Evolutionary conservation across 2,329 filamentous ascomycete genomes (phyloP).

Genomic region (Penicillium sp.): DNA sequence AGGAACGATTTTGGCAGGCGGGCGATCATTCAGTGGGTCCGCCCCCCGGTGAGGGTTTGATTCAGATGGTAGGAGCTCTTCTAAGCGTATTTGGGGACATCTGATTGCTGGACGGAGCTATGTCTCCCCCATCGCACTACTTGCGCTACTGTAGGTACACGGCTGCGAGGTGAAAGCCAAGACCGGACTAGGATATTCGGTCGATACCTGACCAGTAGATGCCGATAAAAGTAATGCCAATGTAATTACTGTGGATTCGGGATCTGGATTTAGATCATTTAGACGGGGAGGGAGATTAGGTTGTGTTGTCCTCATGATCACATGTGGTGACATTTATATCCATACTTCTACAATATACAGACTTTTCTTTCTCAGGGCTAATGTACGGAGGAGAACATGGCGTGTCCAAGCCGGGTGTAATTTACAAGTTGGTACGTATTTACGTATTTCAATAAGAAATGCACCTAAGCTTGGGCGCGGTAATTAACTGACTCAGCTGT

Average conservation of each 20-base stretch:
- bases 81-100: constrained; percentile 10
- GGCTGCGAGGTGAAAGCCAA: constrained; percentile 23
- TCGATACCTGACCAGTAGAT: constrained; percentile 1
- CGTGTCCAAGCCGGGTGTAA: neutral
- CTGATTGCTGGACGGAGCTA: constrained; percentile 22
- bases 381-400: constrained; percentile 10
- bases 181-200: neutral
- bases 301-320: neutral
- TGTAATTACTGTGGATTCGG: constrained; percentile 1
- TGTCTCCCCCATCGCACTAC: constrained; percentile 10
- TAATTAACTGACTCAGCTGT: constrained; percentile 14
- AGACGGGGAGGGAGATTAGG: neutral
- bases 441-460: neutral
- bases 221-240: constrained; percentile 4
- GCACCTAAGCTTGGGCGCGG: neutral
- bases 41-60: constrained; percentile 28
- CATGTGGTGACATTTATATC: neutral
- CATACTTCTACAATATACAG: neutral
- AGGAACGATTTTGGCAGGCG: constrained; percentile 26
- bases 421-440: neutral
- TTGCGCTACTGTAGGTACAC: constrained; percentile 38
- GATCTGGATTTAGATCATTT: neutral
- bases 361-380: neutral
- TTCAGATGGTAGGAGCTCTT: constrained; percentile 18
- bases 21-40: constrained; percentile 33